Evolutionary conservation across 345 rosid genomes (phyloP).

Genomic region (Durio zibethinus): DNA sequence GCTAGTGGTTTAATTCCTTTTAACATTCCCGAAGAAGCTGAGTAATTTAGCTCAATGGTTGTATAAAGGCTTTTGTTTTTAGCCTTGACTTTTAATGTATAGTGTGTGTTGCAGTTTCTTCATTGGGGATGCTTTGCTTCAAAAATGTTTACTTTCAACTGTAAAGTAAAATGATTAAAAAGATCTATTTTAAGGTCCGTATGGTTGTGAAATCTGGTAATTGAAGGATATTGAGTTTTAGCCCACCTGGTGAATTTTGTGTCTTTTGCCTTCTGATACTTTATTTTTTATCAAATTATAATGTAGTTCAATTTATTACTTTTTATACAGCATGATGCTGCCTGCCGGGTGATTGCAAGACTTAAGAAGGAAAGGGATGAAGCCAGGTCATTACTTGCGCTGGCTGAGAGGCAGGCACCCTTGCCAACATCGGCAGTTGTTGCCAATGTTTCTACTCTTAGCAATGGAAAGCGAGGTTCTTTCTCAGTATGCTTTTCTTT

Average conservation of each 20-base stretch:
- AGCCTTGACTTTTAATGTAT: not conserved
- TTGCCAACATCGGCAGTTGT: constrained; percentile 42
- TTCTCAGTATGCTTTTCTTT: constrained; percentile 9
- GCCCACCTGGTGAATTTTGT: not conserved
- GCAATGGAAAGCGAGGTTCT: constrained; percentile 87
- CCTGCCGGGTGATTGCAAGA: constrained; percentile 99
- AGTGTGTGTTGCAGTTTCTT: not conserved
- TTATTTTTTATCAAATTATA: not conserved
- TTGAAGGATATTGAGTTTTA: not conserved
- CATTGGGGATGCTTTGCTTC: not conserved
- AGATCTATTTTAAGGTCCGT: not conserved
- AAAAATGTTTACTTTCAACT: not conserved
- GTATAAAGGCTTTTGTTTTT: not conserved
- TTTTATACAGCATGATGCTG: constrained; percentile 85
- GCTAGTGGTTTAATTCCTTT: not conserved
- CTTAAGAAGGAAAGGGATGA: constrained; percentile 93
- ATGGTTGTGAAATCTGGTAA: not conserved
- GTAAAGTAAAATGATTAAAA: not conserved
- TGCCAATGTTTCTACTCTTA: constrained; percentile 46
- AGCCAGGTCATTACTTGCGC: constrained; percentile 78
- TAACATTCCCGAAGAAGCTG: not conserved
- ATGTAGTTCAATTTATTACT: constrained; percentile 6
- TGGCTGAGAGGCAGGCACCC: constrained; percentile 74
- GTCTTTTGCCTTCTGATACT: not conserved
- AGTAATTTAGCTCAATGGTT: not conserved